Conservation (phyloP, 306 rosid genomes). For the Cyamopsis tetragonoloba region DNA sequence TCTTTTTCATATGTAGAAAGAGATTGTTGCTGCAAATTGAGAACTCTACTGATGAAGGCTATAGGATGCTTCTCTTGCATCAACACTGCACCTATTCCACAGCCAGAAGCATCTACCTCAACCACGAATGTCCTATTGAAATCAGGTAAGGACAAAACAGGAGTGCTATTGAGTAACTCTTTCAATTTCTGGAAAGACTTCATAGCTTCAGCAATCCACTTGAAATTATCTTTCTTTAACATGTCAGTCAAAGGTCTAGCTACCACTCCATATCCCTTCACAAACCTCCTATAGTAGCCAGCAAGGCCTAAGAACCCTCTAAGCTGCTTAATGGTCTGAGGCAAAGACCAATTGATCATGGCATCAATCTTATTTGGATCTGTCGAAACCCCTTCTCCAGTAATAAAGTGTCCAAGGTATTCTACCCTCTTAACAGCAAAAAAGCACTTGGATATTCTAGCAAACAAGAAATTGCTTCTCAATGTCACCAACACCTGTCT, state of each 20-base stretch:
- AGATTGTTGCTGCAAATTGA: not conserved
- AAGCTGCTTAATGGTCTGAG: not conserved
- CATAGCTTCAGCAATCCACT: not conserved
- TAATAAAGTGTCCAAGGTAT: no score
- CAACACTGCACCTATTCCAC: no score
- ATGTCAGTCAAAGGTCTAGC: not conserved
- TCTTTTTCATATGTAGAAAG: not conserved
- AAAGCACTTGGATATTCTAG: no score
- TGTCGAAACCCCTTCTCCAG: not conserved
- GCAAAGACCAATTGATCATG: not conserved
- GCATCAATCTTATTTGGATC: not conserved
- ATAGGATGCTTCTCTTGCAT: not conserved
- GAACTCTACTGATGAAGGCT: not conserved
- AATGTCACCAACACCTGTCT: no score
- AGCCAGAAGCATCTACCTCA: not conserved
- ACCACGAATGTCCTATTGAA: not conserved
- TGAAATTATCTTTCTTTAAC: not conserved
- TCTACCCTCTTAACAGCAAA: no score
- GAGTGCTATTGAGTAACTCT: no score
- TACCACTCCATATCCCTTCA: not conserved
- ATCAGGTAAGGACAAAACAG: not conserved
- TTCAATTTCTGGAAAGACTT: not conserved
- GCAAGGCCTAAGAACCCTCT: not conserved
- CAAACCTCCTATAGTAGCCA: no score
- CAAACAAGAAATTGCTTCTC: no score